phyloP scores from a whole-genome alignment of 2,329 filamentous ascomycete species.

The Scolecobasidium constrictum region DNA sequence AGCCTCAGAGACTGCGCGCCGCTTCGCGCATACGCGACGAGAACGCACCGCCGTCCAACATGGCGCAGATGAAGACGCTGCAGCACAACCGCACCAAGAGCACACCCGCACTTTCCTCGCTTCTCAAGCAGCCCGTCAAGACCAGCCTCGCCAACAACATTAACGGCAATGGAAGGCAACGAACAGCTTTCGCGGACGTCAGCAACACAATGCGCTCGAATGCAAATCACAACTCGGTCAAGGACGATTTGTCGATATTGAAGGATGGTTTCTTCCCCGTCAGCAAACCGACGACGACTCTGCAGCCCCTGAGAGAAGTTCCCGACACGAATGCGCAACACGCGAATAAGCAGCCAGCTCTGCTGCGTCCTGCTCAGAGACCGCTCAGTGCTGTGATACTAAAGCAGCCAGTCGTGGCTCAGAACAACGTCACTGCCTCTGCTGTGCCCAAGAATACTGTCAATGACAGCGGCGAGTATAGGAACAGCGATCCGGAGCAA shows the following conservation, averaged over 20 bases:
- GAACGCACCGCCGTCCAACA: constrained; percentile 46
- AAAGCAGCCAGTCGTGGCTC: constrained; percentile 8
- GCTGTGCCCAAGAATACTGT: neutral
- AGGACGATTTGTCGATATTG: constrained; percentile 46
- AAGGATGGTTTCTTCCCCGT: constrained; percentile 29
- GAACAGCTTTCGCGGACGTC: constrained; percentile 67
- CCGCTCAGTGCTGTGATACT: constrained; percentile 30
- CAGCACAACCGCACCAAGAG: constrained; percentile 80
- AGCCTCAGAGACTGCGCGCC: constrained; percentile 61
- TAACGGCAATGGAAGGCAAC: constrained; percentile 48
- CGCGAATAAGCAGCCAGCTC: constrained; percentile 16
- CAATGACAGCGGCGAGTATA: neutral
- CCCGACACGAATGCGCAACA: neutral
- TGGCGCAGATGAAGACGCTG: constrained; percentile 39
- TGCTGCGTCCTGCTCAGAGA: constrained; percentile 52
- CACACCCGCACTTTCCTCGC: constrained; percentile 48
- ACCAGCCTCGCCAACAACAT: constrained; percentile 42
- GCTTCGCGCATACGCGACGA: constrained; percentile 57
- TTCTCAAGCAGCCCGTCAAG: constrained; percentile 26
- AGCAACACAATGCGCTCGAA: constrained; percentile 23
- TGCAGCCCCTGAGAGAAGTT: constrained; percentile 5
- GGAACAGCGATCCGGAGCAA: neutral
- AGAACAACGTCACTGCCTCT: neutral
- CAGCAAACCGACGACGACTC: neutral
- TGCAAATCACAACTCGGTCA: constrained; percentile 27